These are phyloP conservation scores for Emergomyces pasteurianus DNA, from an alignment of 2,329 filamentous ascomycete species.

Conservation along the genomic window DNA sequence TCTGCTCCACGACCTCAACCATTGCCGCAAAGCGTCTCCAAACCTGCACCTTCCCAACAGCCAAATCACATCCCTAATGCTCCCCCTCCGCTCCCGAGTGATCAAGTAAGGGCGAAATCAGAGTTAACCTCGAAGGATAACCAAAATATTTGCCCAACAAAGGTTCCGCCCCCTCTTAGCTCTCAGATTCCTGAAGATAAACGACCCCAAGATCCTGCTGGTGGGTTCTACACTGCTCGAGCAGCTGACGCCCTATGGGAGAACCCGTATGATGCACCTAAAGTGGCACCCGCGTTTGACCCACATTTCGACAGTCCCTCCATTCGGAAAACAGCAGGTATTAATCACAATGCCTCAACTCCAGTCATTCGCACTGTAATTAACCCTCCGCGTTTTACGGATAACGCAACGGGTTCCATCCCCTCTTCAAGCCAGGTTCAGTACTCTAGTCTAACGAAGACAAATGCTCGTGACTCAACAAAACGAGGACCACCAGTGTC, in stretches of 20 bases:
- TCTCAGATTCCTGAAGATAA: slow-evolving; percentile 16
- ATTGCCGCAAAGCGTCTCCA: slow-evolving; percentile 9
- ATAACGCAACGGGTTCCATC: slow-evolving; percentile 7
- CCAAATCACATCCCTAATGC: slow-evolving; percentile 12
- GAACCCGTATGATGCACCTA: slow-evolving; percentile 32
- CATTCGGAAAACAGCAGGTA: slow-evolving; percentile 75
- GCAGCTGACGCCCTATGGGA: slow-evolving; percentile 48
- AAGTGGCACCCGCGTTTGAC: slow-evolving; percentile 50
- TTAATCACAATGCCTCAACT: slow-evolving; percentile 68
- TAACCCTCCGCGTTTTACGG: slow-evolving; percentile 5
- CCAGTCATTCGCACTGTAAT: slow-evolving; percentile 46
- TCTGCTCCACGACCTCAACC: slow-evolving; percentile 9
- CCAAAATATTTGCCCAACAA: slow-evolving; percentile 4
- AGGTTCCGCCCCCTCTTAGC: slow-evolving; percentile 17
- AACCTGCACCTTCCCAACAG: slow-evolving; percentile 11
- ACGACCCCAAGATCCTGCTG: slow-evolving; percentile 26
- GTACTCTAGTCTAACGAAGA: not conserved
- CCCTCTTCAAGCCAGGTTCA: not conserved
- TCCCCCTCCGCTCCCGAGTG: slow-evolving; percentile 11
- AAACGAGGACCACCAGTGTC: not conserved
- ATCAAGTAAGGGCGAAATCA: slow-evolving; percentile 12
- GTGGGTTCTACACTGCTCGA: slow-evolving; percentile 60
- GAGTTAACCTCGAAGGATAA: slow-evolving; percentile 6
- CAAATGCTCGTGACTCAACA: slow-evolving; percentile 15
- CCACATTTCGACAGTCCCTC: slow-evolving; percentile 69